phyloP scores from a whole-genome alignment of 345 rosid genomes.

The Dipteronia sinensis region DNA sequence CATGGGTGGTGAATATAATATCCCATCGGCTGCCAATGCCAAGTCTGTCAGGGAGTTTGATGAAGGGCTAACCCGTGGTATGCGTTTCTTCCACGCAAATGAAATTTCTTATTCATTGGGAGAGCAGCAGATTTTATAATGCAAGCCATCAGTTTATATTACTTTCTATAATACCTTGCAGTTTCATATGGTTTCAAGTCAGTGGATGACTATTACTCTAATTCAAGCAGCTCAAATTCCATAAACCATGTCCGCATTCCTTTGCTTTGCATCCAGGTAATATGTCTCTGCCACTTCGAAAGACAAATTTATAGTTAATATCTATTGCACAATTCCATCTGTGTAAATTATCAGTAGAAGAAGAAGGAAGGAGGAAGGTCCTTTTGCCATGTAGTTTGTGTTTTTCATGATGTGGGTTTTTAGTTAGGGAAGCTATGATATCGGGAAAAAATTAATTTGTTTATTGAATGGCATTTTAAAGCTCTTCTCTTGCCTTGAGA shows the following conservation, averaged over 20 bases:
- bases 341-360: slow-evolving; percentile 1
- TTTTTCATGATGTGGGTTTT: too few relatives aligned
- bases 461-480: not conserved
- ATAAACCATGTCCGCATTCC: slow-evolving; percentile 65
- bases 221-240: slow-evolving; percentile 79
- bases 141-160: slow-evolving; percentile 8
- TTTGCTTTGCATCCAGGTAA: slow-evolving; percentile 91
- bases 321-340: not conserved
- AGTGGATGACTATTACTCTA: slow-evolving; percentile 82
- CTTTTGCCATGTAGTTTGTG: not conserved
- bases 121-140: not conserved
- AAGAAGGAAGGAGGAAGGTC: not conserved
- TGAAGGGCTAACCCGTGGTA: slow-evolving; percentile 83
- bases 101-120: not conserved
- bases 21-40: slow-evolving; percentile 69
- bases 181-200: slow-evolving; percentile 95
- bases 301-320: not conserved
- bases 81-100: slow-evolving; percentile 10
- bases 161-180: slow-evolving; percentile 32
- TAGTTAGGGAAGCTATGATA: not conserved
- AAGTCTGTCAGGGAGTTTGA: slow-evolving; percentile 82
- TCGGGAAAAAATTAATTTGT: not conserved
- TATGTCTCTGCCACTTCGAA: not conserved
- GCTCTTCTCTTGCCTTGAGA: not conserved
- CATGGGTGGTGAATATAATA: slow-evolving; percentile 76